Evolutionary conservation across 106 monocot species (phyloP).

Genomic region (Vanilla planifolia): DNA sequence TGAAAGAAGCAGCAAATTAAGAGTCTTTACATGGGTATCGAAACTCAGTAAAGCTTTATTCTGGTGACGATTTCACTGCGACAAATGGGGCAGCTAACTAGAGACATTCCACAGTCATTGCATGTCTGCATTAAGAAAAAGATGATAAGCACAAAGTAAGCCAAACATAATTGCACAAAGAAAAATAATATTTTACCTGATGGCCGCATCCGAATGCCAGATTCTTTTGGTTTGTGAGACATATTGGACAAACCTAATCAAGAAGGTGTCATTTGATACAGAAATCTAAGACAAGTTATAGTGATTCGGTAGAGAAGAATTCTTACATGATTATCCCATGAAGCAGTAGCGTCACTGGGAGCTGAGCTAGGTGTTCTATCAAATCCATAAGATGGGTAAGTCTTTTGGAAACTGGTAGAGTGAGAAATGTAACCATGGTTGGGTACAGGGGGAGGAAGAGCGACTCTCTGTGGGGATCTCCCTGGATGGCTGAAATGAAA

Average conservation of each 20-base stretch:
- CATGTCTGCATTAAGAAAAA: constrained; percentile 31
- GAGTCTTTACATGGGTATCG: neutral
- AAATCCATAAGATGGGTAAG: constrained; percentile 14
- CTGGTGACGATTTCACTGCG: constrained; percentile 42
- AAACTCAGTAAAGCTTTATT: constrained; percentile 39
- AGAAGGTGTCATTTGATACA: neutral
- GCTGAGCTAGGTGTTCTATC: neutral
- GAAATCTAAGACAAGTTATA: neutral
- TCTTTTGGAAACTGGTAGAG: constrained; percentile 24
- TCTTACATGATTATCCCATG: constrained; percentile 17
- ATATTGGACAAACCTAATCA: constrained; percentile 74
- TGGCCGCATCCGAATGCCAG: constrained; percentile 95
- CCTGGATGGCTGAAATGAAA: constrained; percentile 14
- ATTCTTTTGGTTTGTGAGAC: constrained; percentile 74
- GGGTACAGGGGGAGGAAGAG: constrained; percentile 44
- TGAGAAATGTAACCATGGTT: constrained; percentile 8
- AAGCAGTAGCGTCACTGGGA: constrained; percentile 6
- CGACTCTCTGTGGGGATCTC: constrained; percentile 41
- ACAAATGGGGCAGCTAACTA: constrained; percentile 35
- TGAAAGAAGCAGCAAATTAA: neutral
- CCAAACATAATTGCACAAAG: neutral
- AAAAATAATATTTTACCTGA: constrained; percentile 40
- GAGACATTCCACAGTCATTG: constrained; percentile 30
- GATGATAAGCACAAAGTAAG: neutral
- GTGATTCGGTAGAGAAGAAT: neutral